These are phyloP conservation scores for Amphibolis antarctica DNA, from an alignment of 106 monocot species.

Conservation along the genomic window DNA sequence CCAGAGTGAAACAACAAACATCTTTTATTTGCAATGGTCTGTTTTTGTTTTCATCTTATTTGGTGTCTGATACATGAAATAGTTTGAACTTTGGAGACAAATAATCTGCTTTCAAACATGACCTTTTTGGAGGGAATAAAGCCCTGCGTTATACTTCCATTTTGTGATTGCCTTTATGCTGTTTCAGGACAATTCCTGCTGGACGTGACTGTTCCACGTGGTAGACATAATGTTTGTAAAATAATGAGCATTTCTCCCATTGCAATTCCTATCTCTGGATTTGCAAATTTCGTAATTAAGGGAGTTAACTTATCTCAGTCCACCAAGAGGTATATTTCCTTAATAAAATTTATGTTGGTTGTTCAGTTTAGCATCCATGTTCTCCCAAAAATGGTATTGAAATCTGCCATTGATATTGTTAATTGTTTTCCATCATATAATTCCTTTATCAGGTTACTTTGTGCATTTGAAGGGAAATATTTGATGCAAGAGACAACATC, in stretches of 20 bases:
- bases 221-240: slow-evolving; percentile 19
- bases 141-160: neutral
- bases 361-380: neutral
- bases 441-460: slow-evolving; percentile 42
- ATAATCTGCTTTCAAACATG: neutral
- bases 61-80: neutral
- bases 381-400: neutral
- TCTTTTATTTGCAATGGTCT: slow-evolving; percentile 66
- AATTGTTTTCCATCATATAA: neutral
- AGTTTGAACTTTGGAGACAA: too few species aligned
- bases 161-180: neutral
- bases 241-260: slow-evolving; percentile 49
- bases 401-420: neutral
- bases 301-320: slow-evolving; percentile 34
- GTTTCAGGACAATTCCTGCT: slow-evolving; percentile 52
- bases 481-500: slow-evolving; percentile 44
- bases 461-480: slow-evolving; percentile 80
- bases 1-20: slow-evolving; percentile 40
- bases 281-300: slow-evolving; percentile 53
- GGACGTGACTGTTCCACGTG: slow-evolving; percentile 22
- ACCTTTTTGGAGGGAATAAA: neutral
- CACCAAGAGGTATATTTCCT: slow-evolving; percentile 26
- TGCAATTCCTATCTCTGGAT: slow-evolving; percentile 46
- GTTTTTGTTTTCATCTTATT: neutral
- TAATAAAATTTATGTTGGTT: neutral